A percentile compares a stretch with the other conserved stretches of the same genome.
phyloP scores from a whole-genome alignment of 129 eudicot genomes.

The Glebionis coronaria region DNA sequence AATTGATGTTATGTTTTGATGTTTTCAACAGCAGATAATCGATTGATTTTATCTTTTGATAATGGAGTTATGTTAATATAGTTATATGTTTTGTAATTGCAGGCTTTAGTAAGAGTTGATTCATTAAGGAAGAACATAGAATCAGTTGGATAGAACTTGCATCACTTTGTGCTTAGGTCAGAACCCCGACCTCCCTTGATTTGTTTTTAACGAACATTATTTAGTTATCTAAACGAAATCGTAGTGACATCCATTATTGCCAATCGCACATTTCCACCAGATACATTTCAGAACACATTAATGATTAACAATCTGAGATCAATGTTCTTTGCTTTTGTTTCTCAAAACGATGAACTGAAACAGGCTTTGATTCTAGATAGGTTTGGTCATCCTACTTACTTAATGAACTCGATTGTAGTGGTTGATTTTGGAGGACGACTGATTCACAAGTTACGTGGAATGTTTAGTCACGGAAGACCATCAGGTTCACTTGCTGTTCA shows the following conservation, averaged over 20 bases:
- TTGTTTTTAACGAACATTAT: constrained; percentile 2
- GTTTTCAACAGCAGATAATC: too few species aligned
- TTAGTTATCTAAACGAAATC: constrained; percentile 9
- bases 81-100: constrained; percentile 21
- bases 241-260: neutral
- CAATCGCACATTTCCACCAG: too few species aligned
- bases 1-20: too few species aligned
- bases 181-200: constrained; percentile 9
- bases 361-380: constrained; percentile 31
- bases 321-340: too few species aligned
- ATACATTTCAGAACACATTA: too few species aligned
- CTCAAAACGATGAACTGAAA: constrained; percentile 33
- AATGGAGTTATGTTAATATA: too few species aligned
- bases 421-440: constrained; percentile 36
- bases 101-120: constrained; percentile 85
- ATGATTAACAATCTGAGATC: too few species aligned
- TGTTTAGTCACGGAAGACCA: constrained; percentile 44
- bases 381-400: constrained; percentile 29
- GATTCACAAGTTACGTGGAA: constrained; percentile 34
- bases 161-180: constrained; percentile 88
- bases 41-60: too few species aligned
- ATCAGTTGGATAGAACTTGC: constrained; percentile 93
- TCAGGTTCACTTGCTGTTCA: constrained; percentile 53
- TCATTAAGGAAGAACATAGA: constrained; percentile 68
- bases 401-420: constrained; percentile 30